These are phyloP conservation scores for Musa itinerans DNA, from an alignment of 176 grass and related monocot genomes.

Conservation along the genomic window DNA sequence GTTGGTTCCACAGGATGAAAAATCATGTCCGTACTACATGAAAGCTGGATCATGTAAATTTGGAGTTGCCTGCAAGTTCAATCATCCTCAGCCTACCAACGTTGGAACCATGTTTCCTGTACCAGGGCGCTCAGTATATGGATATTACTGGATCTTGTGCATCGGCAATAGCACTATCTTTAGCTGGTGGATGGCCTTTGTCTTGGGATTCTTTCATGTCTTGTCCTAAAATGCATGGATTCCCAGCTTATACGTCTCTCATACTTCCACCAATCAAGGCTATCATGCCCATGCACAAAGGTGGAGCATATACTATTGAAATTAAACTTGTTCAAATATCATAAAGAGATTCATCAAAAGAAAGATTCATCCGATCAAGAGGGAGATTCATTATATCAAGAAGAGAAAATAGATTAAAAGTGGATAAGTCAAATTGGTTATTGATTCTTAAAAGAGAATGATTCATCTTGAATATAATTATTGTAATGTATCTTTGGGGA, in stretches of 20 bases:
- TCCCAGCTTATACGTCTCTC: constrained; percentile 19
- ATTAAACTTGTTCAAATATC: no score
- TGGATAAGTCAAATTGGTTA: no score
- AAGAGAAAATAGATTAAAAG: no score
- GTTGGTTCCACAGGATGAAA: constrained; percentile 15
- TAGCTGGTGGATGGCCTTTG: constrained; percentile 26
- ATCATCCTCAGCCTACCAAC: constrained; percentile 25
- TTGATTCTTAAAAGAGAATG: no score
- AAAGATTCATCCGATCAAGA: no score
- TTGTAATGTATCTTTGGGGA: no score
- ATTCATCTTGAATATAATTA: no score
- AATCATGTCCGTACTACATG: constrained; percentile 15
- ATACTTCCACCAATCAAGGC: constrained; percentile 17
- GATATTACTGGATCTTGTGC: constrained; percentile 23
- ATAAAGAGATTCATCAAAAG: no score
- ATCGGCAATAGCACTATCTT: constrained; percentile 9
- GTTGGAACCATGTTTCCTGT: constrained; percentile 12
- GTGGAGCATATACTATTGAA: constrained; percentile 19
- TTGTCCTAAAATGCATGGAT: constrained; percentile 17
- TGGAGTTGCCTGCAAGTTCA: constrained; percentile 37
- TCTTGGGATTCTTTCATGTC: constrained; percentile 17
- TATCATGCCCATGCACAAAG: constrained; percentile 15
- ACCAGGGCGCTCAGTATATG: constrained; percentile 14
- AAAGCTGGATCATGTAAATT: constrained; percentile 16
- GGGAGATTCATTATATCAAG: no score